Percentiles rank a stretch among this genome's conserved stretches.
phyloP scores from a whole-genome alignment of 2,329 filamentous ascomycete species.

The Microdochium bolleyi region DNA sequence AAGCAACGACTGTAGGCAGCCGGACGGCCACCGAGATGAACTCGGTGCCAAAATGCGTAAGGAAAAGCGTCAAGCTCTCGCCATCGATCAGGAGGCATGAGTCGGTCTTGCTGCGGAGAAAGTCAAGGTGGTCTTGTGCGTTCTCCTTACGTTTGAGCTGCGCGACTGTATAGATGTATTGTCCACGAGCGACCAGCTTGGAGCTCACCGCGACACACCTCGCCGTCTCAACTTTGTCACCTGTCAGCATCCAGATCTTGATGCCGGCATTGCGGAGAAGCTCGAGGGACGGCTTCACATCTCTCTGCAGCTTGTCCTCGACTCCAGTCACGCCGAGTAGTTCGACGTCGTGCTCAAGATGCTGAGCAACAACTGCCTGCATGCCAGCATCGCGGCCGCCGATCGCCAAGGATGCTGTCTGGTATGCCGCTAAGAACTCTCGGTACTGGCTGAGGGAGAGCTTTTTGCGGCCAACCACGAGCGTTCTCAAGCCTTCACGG shows the following conservation, averaged over 20 bases:
- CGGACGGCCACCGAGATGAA: constrained; percentile 86
- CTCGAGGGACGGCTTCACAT: constrained; percentile 93
- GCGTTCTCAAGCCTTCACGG: constrained; percentile 83
- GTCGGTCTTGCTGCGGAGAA: constrained; percentile 81
- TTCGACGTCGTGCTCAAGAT: constrained; percentile 82
- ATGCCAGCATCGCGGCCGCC: constrained; percentile 74
- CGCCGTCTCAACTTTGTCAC: constrained; percentile 96
- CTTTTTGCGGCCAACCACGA: constrained; percentile 89
- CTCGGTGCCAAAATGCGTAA: constrained; percentile 72
- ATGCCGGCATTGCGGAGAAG: constrained; percentile 93
- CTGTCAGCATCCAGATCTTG: constrained; percentile 99
- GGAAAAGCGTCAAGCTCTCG: constrained; percentile 76
- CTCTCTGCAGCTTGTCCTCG: constrained; percentile 90
- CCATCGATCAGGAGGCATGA: constrained; percentile 88
- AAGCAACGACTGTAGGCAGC: constrained; percentile 88
- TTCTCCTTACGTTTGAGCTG: constrained; percentile 77
- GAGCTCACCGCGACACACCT: constrained; percentile 93
- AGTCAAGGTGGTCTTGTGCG: constrained; percentile 82
- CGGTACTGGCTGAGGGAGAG: constrained; percentile 72
- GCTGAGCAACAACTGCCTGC: constrained; percentile 69
- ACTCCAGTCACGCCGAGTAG: constrained; percentile 96
- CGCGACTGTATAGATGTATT: constrained; percentile 90
- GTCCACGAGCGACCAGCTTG: constrained; percentile 85
- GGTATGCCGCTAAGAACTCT: constrained; percentile 68
- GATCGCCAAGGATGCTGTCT: constrained; percentile 73